Percentiles rank a stretch among this genome's conserved stretches.
Conservation (phyloP, 1,139 yeast species). For the Blastobotrys malaysiensis region DNA sequence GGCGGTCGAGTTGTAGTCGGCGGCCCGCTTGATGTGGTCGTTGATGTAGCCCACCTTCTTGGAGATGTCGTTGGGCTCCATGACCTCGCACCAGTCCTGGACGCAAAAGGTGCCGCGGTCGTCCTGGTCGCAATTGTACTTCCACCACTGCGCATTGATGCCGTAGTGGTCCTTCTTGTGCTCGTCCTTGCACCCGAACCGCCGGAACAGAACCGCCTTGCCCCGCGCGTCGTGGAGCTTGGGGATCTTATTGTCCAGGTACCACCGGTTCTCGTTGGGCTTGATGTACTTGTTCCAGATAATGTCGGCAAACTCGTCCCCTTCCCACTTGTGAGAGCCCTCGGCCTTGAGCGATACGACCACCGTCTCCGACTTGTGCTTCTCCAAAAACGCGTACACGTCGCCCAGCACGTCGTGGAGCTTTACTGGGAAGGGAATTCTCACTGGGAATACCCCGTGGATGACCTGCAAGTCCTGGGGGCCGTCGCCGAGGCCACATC, state of each 20-base stretch:
- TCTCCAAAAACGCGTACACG: slow-evolving; percentile 51
- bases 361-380: slow-evolving; percentile 55
- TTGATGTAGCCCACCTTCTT: slow-evolving; percentile 56
- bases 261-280: slow-evolving; percentile 54
- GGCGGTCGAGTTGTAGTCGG: slow-evolving; percentile 43
- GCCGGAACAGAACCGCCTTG: slow-evolving; percentile 58
- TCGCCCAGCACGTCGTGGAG: slow-evolving; percentile 47
- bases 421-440: slow-evolving; percentile 52
- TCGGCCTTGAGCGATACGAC: slow-evolving; percentile 70
- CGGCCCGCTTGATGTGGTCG: slow-evolving; percentile 51
- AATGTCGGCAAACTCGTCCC: slow-evolving; percentile 61
- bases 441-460: slow-evolving; percentile 75
- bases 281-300: slow-evolving; percentile 58
- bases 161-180: slow-evolving; percentile 43
- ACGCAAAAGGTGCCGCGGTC: slow-evolving; percentile 59
- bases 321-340: slow-evolving; percentile 61
- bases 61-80: slow-evolving; percentile 47
- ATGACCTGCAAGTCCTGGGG: slow-evolving; percentile 59
- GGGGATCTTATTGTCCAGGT: slow-evolving; percentile 53
- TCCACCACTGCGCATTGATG: slow-evolving; percentile 64
- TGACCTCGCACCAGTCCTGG: slow-evolving; percentile 72
- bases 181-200: slow-evolving; percentile 57
- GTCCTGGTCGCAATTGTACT: slow-evolving; percentile 59
- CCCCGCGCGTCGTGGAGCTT: slow-evolving; percentile 60
- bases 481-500: slow-evolving; percentile 24